These are phyloP conservation scores for Fusarium sp. DNA, from an alignment of 2,329 filamentous ascomycete genomes.

Conservation along the genomic window DNA sequence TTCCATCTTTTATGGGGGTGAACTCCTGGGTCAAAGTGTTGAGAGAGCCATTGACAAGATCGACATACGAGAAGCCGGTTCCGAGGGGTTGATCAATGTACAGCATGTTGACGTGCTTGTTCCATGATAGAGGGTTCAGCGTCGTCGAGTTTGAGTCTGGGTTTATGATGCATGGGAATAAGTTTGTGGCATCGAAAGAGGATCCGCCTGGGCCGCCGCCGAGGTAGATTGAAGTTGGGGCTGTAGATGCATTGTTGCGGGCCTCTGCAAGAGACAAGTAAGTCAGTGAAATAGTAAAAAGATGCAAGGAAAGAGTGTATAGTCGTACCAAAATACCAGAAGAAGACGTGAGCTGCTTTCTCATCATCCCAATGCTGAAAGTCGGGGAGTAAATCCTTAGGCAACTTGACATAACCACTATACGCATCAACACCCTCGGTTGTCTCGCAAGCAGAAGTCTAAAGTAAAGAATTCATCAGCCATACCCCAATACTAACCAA, in stretches of 20 bases:
- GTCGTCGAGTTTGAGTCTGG: slow-evolving; percentile 65
- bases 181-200: slow-evolving; percentile 71
- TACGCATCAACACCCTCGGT: slow-evolving; percentile 41
- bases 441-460: slow-evolving; percentile 46
- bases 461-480: background rate
- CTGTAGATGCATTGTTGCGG: slow-evolving; percentile 47
- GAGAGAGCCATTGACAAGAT: slow-evolving; percentile 65
- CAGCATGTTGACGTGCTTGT: slow-evolving; percentile 62
- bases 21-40: slow-evolving; percentile 58
- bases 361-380: slow-evolving; percentile 31
- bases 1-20: background rate
- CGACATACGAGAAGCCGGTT: slow-evolving; percentile 70
- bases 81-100: slow-evolving; percentile 73
- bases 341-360: slow-evolving; percentile 53
- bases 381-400: slow-evolving; percentile 48
- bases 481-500: too few species aligned
- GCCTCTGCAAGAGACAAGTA: slow-evolving; percentile 46
- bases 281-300: too few species aligned
- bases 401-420: slow-evolving; percentile 44
- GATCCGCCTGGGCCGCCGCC: slow-evolving; percentile 74
- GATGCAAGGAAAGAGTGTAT: too few species aligned
- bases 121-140: slow-evolving; percentile 71
- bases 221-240: slow-evolving; percentile 65
- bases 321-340: slow-evolving; percentile 57
- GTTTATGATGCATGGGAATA: slow-evolving; percentile 64